Conservation (phyloP, 176 grass and related monocot species). For the Zea mays region DNA sequence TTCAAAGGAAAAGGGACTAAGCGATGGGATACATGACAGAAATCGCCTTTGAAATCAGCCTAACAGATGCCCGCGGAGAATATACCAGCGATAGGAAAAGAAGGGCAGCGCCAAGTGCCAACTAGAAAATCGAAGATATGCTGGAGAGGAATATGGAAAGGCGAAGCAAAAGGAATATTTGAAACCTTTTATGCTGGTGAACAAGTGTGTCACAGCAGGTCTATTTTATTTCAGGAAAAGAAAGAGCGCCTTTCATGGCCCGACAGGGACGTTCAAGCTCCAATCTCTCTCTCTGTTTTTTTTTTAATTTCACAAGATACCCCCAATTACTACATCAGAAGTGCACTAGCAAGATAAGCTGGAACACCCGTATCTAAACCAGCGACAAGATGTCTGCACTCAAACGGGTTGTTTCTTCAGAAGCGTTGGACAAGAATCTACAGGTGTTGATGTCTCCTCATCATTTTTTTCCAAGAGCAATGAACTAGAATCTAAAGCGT, state of each 20-base stretch:
- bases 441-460: constrained; percentile 13
- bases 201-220: constrained; percentile 27
- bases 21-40: constrained; percentile 26
- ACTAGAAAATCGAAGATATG: constrained; percentile 50
- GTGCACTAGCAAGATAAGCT: constrained; percentile 34
- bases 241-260: constrained; percentile 16
- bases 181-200: constrained; percentile 38
- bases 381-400: constrained; percentile 26
- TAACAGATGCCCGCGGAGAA: not conserved
- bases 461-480: not conserved
- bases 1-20: constrained; percentile 21
- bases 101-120: constrained; percentile 22
- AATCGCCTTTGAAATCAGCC: constrained; percentile 32
- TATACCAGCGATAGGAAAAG: constrained; percentile 26
- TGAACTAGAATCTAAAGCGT: constrained; percentile 26
- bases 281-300: not conserved
- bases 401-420: constrained; percentile 28
- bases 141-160: constrained; percentile 34
- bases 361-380: constrained; percentile 32
- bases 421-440: constrained; percentile 29
- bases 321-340: constrained; percentile 36
- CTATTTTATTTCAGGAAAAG: constrained; percentile 31
- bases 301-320: constrained; percentile 9
- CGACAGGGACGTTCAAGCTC: constrained; percentile 31
- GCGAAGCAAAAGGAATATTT: constrained; percentile 50